Evolutionary conservation across 768 basidiomycete species (phyloP).

Genomic region (Trametopsis cervina): DNA sequence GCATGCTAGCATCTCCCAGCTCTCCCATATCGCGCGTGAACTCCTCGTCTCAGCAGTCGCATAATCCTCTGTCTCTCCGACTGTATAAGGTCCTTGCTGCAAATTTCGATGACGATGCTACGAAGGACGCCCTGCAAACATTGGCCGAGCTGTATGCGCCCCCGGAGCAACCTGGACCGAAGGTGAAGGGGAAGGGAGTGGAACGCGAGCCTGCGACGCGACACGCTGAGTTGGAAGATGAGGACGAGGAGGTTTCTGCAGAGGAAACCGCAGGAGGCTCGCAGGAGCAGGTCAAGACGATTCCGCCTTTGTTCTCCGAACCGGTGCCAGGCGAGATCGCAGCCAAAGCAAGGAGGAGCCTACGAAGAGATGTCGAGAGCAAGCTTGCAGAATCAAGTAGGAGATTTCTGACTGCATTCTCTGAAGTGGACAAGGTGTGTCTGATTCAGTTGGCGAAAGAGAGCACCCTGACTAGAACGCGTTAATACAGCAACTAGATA

Average conservation of each 20-base stretch:
- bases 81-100: slow-evolving; percentile 89
- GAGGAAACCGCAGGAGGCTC: slow-evolving; percentile 10
- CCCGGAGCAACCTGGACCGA: slow-evolving; percentile 14
- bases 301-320: slow-evolving; percentile 23
- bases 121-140: slow-evolving; percentile 74
- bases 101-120: slow-evolving; percentile 70
- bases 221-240: slow-evolving; percentile 3
- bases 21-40: slow-evolving; percentile 14
- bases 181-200: slow-evolving; percentile 29
- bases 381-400: slow-evolving; percentile 77
- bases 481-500: slow-evolving; percentile 65
- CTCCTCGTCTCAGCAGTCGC: slow-evolving; percentile 22
- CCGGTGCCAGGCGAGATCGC: slow-evolving; percentile 56
- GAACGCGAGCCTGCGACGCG: slow-evolving; percentile 13
- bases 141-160: slow-evolving; percentile 71
- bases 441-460: background rate
- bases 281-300: slow-evolving; percentile 5
- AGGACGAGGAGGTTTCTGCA: slow-evolving; percentile 25
- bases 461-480: background rate
- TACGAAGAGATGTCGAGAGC: slow-evolving; percentile 80
- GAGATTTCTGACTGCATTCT: slow-evolving; percentile 78
- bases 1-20: slow-evolving; percentile 17
- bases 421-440: slow-evolving; percentile 86
- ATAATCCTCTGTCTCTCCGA: slow-evolving; percentile 77
- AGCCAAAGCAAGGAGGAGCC: slow-evolving; percentile 65